phyloP scores from a whole-genome alignment of 1,284 basidiomycete genomes.

The Vanrija sp. region DNA sequence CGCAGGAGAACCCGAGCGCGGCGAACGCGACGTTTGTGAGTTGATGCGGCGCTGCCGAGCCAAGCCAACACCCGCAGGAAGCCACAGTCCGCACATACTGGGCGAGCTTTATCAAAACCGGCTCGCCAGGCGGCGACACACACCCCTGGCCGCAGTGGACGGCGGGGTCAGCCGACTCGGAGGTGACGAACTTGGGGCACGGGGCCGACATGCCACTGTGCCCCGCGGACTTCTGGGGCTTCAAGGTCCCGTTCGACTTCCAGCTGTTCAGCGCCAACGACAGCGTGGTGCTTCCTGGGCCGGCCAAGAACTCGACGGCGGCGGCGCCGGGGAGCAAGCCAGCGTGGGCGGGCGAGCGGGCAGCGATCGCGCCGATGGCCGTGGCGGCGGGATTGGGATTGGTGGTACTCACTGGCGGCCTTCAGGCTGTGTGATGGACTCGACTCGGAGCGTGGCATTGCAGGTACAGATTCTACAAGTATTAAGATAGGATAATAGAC shows the following conservation, averaged over 20 bases:
- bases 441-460: too few relatives aligned
- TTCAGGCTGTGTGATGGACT: too few relatives aligned
- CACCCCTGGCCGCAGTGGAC: constrained; percentile 13
- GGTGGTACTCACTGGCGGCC: too few relatives aligned
- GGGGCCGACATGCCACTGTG: constrained; percentile 16
- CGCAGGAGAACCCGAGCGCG: constrained; percentile 6
- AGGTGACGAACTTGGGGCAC: constrained; percentile 21
- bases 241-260: constrained; percentile 28
- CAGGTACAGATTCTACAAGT: too few relatives aligned
- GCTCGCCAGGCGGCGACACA: constrained; percentile 17
- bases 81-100: constrained; percentile 22
- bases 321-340: too few relatives aligned
- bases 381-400: too few relatives aligned
- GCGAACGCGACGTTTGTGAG: constrained; percentile 15
- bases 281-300: too few relatives aligned
- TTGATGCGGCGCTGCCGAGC: not conserved
- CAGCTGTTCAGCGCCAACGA: constrained; percentile 21
- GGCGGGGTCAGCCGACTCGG: constrained; percentile 1
- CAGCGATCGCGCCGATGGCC: too few relatives aligned
- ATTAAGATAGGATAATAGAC: too few relatives aligned
- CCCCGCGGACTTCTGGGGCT: constrained; percentile 32
- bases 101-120: constrained; percentile 34
- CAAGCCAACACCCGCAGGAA: constrained; percentile 9
- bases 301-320: too few relatives aligned
- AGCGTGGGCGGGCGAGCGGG: too few relatives aligned